Evolutionary conservation across 345 rosid species (phyloP), one percentile per base, ranked within the genome.

Genomic region (Turnera subulata): DNA sequence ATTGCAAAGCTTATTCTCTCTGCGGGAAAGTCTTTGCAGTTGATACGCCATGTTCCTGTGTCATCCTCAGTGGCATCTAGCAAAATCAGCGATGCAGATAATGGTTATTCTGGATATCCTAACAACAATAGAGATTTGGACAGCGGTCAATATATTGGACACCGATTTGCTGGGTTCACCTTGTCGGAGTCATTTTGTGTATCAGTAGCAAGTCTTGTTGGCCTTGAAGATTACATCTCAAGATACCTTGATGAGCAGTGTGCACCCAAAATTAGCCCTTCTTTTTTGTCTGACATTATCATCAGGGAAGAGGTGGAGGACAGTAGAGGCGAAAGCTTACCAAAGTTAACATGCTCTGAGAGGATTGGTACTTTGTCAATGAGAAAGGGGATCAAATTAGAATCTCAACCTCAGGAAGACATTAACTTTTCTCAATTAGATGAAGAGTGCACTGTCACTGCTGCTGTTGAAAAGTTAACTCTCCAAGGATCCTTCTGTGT

Each of bases 21-120:
- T 64, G 99, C 96, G 24, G 99, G 99, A 59, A 94, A 94, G 75
- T 94, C 99, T 25, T 73, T 88, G 78, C 97, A 90, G 77, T 79
- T 94, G 72, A 82, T 88, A 55, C 80, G 76, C 42, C 95, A 84
- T 70, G 68, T 82, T 67, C 80, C 82, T 63, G 56, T 73, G 58
- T 65, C 82, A 55, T 73, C 61, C 49, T 64, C 73, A 16, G 68
- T 50, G 59, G 52, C 47, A 67, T 64, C 74, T 67, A 56, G 64
- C 46, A 75, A 69, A 65, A 69, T 60, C 59, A 70, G 38, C 58
- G 67, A 53, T 58, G 46, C 45, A 53, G 69, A 51, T 12, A 46
- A 51, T 69, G 74, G 70, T 76, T 75, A 57, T 67, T 57, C 39
- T 17, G 67, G 60, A 66, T 61, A 68, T 58, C 74, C 68, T 23